These are phyloP conservation scores for Nitzschia sp. DNA, from an alignment of 108 stramenopile species.

Conservation along the genomic window DNA sequence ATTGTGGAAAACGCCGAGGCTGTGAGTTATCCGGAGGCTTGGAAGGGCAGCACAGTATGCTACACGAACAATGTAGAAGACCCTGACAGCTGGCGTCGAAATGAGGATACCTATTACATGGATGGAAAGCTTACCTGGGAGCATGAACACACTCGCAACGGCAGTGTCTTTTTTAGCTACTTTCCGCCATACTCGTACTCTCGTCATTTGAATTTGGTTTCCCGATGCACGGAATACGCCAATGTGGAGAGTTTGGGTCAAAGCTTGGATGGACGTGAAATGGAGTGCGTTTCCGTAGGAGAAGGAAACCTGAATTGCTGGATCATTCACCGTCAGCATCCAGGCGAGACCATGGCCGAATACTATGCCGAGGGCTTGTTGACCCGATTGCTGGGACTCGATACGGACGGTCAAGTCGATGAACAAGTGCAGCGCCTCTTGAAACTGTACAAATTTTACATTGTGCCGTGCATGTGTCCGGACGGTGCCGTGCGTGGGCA, in stretches of 20 bases:
- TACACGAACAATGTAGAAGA: constrained; percentile 53
- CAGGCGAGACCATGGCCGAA: constrained; percentile 82
- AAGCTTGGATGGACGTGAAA: constrained; percentile 68
- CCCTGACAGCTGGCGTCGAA: constrained; percentile 61
- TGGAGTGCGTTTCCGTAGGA: constrained; percentile 70
- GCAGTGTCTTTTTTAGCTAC: constrained; percentile 69
- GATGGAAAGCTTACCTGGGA: constrained; percentile 69
- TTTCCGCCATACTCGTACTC: constrained; percentile 78
- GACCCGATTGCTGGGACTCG: constrained; percentile 58
- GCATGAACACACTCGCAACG: constrained; percentile 47
- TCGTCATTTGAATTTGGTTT: constrained; percentile 68
- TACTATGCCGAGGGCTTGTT: constrained; percentile 71
- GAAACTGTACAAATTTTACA: constrained; percentile 73
- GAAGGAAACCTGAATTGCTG: constrained; percentile 62
- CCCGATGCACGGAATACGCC: constrained; percentile 52
- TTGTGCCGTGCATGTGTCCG: constrained; percentile 87
- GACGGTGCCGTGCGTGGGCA: constrained; percentile 83
- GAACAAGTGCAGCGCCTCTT: constrained; percentile 52
- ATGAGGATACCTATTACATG: constrained; percentile 53
- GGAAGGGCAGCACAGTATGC: constrained; percentile 72
- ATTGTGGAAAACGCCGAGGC: constrained; percentile 69
- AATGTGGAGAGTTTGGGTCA: constrained; percentile 62
- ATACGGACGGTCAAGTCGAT: constrained; percentile 35
- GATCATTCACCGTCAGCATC: constrained; percentile 87
- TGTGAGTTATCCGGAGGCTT: constrained; percentile 64